Base-by-base conservation (phyloP, 306 rosid species). In the Glycine latifolia region DNA sequence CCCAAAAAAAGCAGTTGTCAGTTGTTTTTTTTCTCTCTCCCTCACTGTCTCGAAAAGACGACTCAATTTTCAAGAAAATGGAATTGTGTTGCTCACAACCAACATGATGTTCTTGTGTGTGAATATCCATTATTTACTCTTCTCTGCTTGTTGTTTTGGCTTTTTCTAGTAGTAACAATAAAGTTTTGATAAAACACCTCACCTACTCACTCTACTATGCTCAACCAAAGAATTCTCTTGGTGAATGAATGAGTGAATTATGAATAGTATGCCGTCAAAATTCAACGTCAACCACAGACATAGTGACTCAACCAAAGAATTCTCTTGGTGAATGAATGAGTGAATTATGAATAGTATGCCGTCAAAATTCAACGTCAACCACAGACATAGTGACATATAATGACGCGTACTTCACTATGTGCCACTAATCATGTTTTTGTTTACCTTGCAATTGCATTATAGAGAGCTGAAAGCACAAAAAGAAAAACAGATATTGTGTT, bases 221-320 rank as follows among this genome's bases (percentile, higher is more conserved):
- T 60, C 37, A 26, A 78, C 70, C 65, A 7, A 65, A 48, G 79
- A 67, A 52, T 77, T 78, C 61, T 73, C 17, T n/a, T 15, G 79
- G 77, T 54, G 85, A 78, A 81, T 54, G 85, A 81, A 81, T 63
- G 85, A 81, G 78, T 63, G 80, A 67, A 52, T 50, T 41, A 20
- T 39, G 15, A 74, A 77, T 39, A 54, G 35, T 72, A 58, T 79
- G 53, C 79, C 41, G 46, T 73, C 73, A 67, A 65, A 39, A 69
- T 82, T 81, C 90, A 81, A 78, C 86, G 80, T 81, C 90, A 81
- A 78, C 86, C 82, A 73, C 77, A 70, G 39, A 60, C 85, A 87
- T 79, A 75, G 79, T 87, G 82, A 73, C 71, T 60, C 37, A 26
- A 78, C 70, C 65, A 7, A 65, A 48, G 79, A 67, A 52, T 77